phyloP scores from a whole-genome alignment of 345 rosid genomes.

The Citrus trifoliata region DNA sequence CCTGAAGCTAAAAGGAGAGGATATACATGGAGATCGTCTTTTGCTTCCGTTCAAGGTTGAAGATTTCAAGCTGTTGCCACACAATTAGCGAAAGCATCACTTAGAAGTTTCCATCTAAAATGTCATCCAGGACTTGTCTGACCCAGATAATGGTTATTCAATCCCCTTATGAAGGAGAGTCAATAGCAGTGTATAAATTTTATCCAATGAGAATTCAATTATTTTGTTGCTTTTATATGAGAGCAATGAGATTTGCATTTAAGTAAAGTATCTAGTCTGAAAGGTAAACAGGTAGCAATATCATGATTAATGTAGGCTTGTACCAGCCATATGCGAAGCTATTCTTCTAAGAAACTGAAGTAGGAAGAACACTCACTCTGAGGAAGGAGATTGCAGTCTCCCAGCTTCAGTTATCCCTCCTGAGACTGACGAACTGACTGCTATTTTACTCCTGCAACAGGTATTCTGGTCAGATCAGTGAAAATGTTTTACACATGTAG shows the following conservation, averaged over 20 bases:
- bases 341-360: background rate
- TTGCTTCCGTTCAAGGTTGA: constrained; percentile 38
- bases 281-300: background rate
- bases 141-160: background rate
- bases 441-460: constrained; percentile 33
- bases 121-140: background rate
- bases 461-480: background rate
- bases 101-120: constrained; percentile 12
- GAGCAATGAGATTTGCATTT: background rate
- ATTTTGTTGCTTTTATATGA: background rate
- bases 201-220: background rate
- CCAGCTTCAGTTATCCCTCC: constrained; percentile 30
- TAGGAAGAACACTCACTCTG: constrained; percentile 32
- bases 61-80: constrained; percentile 40
- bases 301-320: background rate
- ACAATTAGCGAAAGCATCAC: constrained; percentile 3
- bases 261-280: background rate
- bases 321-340: background rate
- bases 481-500: background rate
- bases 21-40: constrained; percentile 33
- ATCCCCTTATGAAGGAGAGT: background rate
- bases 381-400: constrained; percentile 25
- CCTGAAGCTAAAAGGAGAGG: constrained; percentile 67
- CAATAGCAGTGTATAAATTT: background rate
- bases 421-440: constrained; percentile 34